Evolutionary conservation across 371 early-diverging fungal species (phyloP).

Genomic region (Mortierella sp.): DNA sequence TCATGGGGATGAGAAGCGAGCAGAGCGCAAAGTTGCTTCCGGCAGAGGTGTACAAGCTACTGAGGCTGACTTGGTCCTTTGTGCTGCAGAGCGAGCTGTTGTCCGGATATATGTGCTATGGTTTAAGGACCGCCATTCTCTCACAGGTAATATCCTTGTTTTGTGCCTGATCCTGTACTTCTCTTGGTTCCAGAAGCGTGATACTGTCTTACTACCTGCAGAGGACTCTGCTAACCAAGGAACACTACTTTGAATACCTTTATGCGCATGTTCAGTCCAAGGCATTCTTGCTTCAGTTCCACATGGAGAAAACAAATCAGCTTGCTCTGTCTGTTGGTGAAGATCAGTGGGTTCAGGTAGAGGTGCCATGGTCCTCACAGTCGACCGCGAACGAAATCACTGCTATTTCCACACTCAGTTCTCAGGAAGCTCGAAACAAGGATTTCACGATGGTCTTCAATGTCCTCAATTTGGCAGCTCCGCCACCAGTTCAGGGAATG

Average conservation of each 20-base stretch:
- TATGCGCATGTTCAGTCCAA: slow-evolving; percentile 68
- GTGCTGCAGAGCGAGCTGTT: slow-evolving; percentile 76
- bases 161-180: slow-evolving; percentile 1
- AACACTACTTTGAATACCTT: background rate
- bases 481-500: slow-evolving; percentile 26
- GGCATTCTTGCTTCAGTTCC: slow-evolving; percentile 89
- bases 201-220: no score
- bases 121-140: slow-evolving; percentile 76
- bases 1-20: slow-evolving; percentile 86
- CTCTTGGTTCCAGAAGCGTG: background rate
- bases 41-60: slow-evolving; percentile 86
- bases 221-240: no score
- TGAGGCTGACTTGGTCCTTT: slow-evolving; percentile 81
- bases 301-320: slow-evolving; percentile 90
- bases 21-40: slow-evolving; percentile 90
- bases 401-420: slow-evolving; percentile 55
- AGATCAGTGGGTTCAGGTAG: slow-evolving; percentile 94
- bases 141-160: slow-evolving; percentile 18
- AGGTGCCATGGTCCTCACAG: slow-evolving; percentile 93
- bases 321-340: slow-evolving; percentile 89
- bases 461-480: slow-evolving; percentile 26
- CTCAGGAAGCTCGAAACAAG: slow-evolving; percentile 44
- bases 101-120: slow-evolving; percentile 87
- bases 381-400: slow-evolving; percentile 82
- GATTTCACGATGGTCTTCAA: slow-evolving; percentile 51